Evolutionary conservation across 129 eudicot species (phyloP).

Genomic region (Artemisia argyi): DNA sequence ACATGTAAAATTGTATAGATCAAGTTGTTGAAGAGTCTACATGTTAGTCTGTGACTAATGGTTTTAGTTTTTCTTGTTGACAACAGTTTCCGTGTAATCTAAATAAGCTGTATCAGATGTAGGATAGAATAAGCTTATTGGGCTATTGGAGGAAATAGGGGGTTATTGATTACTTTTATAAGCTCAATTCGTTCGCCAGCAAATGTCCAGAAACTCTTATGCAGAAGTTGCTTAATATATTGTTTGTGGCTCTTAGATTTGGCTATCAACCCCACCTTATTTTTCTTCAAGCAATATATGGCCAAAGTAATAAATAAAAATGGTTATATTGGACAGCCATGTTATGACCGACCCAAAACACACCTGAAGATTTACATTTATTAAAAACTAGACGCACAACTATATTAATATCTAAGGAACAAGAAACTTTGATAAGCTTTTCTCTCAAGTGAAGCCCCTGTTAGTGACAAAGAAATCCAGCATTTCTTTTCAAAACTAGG

Average conservation of each 20-base stretch:
- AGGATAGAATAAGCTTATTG: neutral
- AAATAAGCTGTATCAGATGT: neutral
- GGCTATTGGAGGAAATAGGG: neutral
- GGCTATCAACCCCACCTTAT: neutral
- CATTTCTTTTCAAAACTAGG: neutral
- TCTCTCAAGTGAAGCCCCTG: neutral
- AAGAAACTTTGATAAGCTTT: neutral
- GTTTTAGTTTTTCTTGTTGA: neutral
- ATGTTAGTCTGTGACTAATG: neutral
- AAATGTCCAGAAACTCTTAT: neutral
- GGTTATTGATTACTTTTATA: neutral
- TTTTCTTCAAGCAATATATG: neutral
- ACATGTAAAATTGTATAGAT: neutral
- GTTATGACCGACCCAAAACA: neutral
- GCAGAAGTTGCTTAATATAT: neutral
- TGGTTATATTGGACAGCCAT: neutral
- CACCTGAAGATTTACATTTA: no score
- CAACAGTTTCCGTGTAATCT: neutral
- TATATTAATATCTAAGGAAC: no score
- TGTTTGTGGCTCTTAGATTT: neutral
- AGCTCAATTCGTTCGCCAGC: neutral
- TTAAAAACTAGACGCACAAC: no score
- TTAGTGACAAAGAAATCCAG: neutral
- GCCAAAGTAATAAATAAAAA: neutral
- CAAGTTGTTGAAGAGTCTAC: constrained; percentile 1